Evolutionary conservation across 495 filamentous ascomycete species (phyloP), one percentile per base, ranked within the genome.

Genomic region (Daldinia grandis): DNA sequence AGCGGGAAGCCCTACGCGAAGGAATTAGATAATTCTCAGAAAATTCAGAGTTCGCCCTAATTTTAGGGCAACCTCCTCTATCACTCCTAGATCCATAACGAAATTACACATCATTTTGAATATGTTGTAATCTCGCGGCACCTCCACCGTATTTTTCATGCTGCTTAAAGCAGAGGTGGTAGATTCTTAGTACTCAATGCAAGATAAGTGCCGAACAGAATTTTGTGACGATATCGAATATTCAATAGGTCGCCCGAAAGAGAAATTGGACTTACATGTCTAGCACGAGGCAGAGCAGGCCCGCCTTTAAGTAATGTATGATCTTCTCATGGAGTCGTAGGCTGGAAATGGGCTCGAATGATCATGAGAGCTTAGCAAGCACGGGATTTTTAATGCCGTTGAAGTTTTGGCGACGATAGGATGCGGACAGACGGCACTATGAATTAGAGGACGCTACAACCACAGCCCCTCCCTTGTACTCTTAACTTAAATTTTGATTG

Each of bases 1-100:
- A 84, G 71, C 83, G 77, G 37, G 82, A 84, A 76, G 82, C 81
- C 74, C 73, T 77, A 54, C 19, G 37, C 50, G 31, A 60, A 57
- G 54, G 5, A 58, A 33, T 38, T 10, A 37, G 30, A 37, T 68
- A 53, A 74, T 65, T 53, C 58, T 8, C 42, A 62, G 51, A 37
- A 10, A 21, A 33, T 17, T 9, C 14, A 2, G 42, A 44, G 50
- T 31, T 51, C 53, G 50, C 5, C 33, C 10, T 27, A 59, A 4
- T 5, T 40, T 12, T 49, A 53, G 6, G 28, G 42, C n/a, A 30
- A 51, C 49, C 33, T n/a, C 10, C 14, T 62, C 25, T 25, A 40
- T 3, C 27, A 35, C 19, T 33, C 25, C 25, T 33, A 40, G 25
- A 33, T 30, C 10, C n/a, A 51, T 1, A 25, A 42, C 17, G 15